phyloP scores from a whole-genome alignment of 768 basidiomycete species.

The Boletus rufocinnamomeus region DNA sequence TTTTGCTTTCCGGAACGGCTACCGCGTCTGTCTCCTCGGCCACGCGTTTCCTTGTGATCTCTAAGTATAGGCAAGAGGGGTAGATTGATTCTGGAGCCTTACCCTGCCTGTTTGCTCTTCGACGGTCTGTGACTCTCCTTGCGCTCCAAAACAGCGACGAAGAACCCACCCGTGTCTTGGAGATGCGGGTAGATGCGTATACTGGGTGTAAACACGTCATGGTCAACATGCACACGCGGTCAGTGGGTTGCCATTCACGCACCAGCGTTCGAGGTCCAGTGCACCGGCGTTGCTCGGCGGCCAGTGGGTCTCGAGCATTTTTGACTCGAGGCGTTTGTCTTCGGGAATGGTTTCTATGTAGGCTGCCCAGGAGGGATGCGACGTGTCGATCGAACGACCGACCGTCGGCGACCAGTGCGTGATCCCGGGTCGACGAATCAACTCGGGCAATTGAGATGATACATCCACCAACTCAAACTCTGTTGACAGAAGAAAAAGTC shows the following conservation, averaged over 20 bases:
- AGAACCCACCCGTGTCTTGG: constrained; percentile 97
- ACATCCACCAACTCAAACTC: constrained; percentile 83
- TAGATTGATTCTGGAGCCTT: neutral
- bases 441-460: constrained; percentile 65
- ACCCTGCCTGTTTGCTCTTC: constrained; percentile 19
- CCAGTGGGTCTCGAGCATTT: constrained; percentile 77
- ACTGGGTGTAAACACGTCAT: constrained; percentile 40
- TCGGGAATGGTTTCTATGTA: constrained; percentile 55
- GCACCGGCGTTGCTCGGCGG: constrained; percentile 65
- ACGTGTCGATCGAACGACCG: constrained; percentile 50
- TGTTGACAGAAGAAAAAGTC: constrained; percentile 22
- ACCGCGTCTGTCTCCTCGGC: constrained; percentile 46
- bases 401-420: constrained; percentile 77
- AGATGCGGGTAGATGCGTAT: constrained; percentile 92
- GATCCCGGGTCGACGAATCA: constrained; percentile 76
- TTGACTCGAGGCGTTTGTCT: constrained; percentile 51
- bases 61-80: constrained; percentile 2
- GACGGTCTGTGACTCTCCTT: constrained; percentile 26
- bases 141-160: constrained; percentile 85
- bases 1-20: constrained; percentile 50
- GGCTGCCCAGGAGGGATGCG: constrained; percentile 61
- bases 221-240: neutral
- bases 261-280: constrained; percentile 77
- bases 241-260: constrained; percentile 17
- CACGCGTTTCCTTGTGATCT: constrained; percentile 44